phyloP scores from a whole-genome alignment of 257 asterid genomes.

The Nicotiana paniculata region DNA sequence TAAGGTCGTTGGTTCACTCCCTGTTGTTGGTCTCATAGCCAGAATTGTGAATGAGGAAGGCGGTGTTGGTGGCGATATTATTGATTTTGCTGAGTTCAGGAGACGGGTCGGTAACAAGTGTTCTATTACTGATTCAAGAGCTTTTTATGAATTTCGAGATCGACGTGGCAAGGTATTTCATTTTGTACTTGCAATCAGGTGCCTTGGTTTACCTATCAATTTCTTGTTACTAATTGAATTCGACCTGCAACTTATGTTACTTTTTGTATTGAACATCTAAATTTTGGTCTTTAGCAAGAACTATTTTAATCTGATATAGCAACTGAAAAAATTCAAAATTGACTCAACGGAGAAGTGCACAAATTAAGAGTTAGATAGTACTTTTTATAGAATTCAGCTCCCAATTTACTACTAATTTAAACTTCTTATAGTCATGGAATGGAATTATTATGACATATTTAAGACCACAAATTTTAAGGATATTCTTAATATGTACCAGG shows the following conservation, averaged over 20 bases:
- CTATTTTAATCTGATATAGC: neutral
- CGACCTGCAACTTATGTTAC: neutral
- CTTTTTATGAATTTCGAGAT: slow-evolving; percentile 66
- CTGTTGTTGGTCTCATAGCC: slow-evolving; percentile 76
- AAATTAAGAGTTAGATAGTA: no score
- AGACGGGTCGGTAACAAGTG: slow-evolving; percentile 86
- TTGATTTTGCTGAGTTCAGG: slow-evolving; percentile 90
- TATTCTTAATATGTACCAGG: neutral
- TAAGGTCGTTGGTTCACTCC: slow-evolving; percentile 80
- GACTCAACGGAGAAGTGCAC: neutral
- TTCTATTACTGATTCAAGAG: slow-evolving; percentile 76
- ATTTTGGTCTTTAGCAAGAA: neutral
- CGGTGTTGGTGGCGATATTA: slow-evolving; percentile 73
- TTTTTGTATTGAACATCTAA: neutral
- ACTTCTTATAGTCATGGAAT: neutral
- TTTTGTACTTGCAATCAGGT: neutral
- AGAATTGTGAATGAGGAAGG: slow-evolving; percentile 82
- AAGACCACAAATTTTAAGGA: no score
- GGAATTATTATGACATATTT: neutral
- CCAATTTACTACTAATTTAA: no score
- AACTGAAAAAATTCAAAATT: no score
- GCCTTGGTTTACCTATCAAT: neutral
- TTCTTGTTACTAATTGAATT: neutral
- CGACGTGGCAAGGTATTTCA: slow-evolving; percentile 79
- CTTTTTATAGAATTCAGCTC: neutral